Base-by-base conservation (phyloP, 345 rosid species). In the Camelina hispida region DNA sequence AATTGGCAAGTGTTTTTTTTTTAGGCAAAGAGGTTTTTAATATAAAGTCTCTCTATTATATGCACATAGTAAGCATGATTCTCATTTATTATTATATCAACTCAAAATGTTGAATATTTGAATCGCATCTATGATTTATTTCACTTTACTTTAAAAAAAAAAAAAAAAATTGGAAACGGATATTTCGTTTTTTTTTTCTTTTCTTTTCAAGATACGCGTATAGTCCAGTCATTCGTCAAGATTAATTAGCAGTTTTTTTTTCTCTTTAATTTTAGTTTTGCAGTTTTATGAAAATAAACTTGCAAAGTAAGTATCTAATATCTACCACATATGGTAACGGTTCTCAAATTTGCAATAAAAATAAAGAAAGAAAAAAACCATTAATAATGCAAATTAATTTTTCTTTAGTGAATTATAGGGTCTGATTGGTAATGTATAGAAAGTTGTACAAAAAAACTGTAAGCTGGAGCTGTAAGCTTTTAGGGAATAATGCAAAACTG, bases 1-100 rank as follows among this genome's bases (percentile, higher is more conserved):
- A 34, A 65, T 65, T 34, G 44, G 54, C 56, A 43, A 20, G 48
- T 50, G 61, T 67, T 38, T 4, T 34, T 34, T 68, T 75, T 38
- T 4, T 42, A n/a, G 79, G 73, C 54, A 17, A 1, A 34, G 2
- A 43, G 43, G 74, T 42, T 69, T 76, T 76, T 12, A 69, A 76
- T n/a, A 69, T n/a, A 69, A 28, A 76, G 70, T 32, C 64, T 69
- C 15, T 66, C 5, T 34, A 10, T 0, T 18, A 62, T 20, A 68
- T 43, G 80, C 75, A 69, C 75, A 69, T 9, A 69, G 52, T 69
- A 35, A 62, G 80, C 80, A 76, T 76, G 80, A 76, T 76, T 76
- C 80, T 76, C 71, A 76, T 76, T 76, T 76, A 69, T 76, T 76
- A 25, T 46, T 14, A 34, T 22, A 34, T 34, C 12, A 38, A 38